A percentile compares a stretch with the other conserved stretches of the same genome.
phyloP scores from a whole-genome alignment of 768 basidiomycete species.

The Pleurotus tuoliensis region DNA sequence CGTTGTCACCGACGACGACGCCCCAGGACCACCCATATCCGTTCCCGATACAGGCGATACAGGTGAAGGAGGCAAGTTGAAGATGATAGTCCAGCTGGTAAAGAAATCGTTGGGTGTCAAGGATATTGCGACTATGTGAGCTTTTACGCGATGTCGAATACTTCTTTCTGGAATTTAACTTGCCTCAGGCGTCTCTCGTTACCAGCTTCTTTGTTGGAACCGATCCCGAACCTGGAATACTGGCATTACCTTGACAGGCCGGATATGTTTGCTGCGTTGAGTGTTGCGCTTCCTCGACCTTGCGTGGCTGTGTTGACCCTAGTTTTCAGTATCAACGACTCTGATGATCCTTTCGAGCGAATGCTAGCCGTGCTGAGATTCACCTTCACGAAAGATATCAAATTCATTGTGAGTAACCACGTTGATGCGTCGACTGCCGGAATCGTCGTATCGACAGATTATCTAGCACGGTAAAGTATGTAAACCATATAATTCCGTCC shows the following conservation, averaged over 20 bases:
- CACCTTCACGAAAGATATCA: slow-evolving; percentile 89
- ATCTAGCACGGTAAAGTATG: slow-evolving; percentile 83
- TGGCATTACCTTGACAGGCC: slow-evolving; percentile 93
- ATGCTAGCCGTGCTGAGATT: slow-evolving; percentile 93
- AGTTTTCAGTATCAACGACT: slow-evolving; percentile 78
- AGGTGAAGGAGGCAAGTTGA: slow-evolving; percentile 88
- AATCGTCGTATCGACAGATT: slow-evolving; percentile 6
- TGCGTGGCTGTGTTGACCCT: too few species aligned
- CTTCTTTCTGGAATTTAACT: neutral
- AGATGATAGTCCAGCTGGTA: slow-evolving; percentile 89
- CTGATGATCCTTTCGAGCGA: slow-evolving; percentile 86
- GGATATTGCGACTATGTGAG: slow-evolving; percentile 91
- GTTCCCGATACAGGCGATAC: slow-evolving; percentile 66
- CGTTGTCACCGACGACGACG: slow-evolving; percentile 40
- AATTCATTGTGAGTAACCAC: slow-evolving; percentile 69
- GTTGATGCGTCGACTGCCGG: neutral
- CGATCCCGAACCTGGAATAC: slow-evolving; percentile 94
- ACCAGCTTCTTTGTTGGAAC: slow-evolving; percentile 90
- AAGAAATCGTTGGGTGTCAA: slow-evolving; percentile 92
- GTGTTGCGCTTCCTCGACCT: slow-evolving; percentile 22
- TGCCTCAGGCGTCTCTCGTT: slow-evolving; percentile 77
- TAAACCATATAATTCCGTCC: slow-evolving; percentile 88
- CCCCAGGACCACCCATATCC: slow-evolving; percentile 54
- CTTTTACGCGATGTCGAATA: slow-evolving; percentile 11
- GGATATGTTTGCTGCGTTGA: slow-evolving; percentile 86